A percentile compares a stretch with the other conserved stretches of the same genome.
Evolutionary conservation across 2,329 filamentous ascomycete species (phyloP).

Genomic region (Phyllosticta ampelicida): DNA sequence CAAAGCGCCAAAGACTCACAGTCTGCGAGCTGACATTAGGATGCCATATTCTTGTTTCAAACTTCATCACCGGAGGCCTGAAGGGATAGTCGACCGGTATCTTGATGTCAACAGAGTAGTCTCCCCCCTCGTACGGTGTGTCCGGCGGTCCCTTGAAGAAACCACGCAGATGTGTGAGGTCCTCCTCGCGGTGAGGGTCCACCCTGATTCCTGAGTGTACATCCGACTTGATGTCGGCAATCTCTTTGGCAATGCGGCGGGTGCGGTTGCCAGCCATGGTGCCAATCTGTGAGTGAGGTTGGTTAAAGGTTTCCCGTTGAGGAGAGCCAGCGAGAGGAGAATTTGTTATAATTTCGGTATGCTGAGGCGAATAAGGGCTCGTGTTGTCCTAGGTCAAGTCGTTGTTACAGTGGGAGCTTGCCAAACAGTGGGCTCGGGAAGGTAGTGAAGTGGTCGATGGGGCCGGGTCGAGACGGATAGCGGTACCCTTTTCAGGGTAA

Average conservation of each 20-base stretch:
- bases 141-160: slow-evolving; percentile 79
- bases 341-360: too few relatives aligned
- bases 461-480: background rate
- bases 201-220: slow-evolving; percentile 31
- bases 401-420: background rate
- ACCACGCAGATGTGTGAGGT: slow-evolving; percentile 73
- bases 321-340: slow-evolving; percentile 4
- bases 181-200: slow-evolving; percentile 49
- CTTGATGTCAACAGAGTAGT: slow-evolving; percentile 70
- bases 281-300: slow-evolving; percentile 6
- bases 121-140: slow-evolving; percentile 84
- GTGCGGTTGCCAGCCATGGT: slow-evolving; percentile 47
- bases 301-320: background rate
- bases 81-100: slow-evolving; percentile 90
- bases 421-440: background rate
- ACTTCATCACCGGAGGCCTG: slow-evolving; percentile 81
- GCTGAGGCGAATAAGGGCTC: background rate
- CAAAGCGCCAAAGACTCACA: slow-evolving; percentile 42
- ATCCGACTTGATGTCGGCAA: slow-evolving; percentile 10
- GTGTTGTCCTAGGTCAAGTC: background rate
- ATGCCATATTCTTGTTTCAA: slow-evolving; percentile 92
- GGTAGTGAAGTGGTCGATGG: background rate
- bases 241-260: slow-evolving; percentile 43
- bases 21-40: slow-evolving; percentile 93
- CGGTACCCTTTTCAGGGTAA: background rate